Evolutionary conservation across 495 filamentous ascomycete genomes (phyloP), one percentile per base, ranked within the genome.

Genomic region (Neurospora sp.): DNA sequence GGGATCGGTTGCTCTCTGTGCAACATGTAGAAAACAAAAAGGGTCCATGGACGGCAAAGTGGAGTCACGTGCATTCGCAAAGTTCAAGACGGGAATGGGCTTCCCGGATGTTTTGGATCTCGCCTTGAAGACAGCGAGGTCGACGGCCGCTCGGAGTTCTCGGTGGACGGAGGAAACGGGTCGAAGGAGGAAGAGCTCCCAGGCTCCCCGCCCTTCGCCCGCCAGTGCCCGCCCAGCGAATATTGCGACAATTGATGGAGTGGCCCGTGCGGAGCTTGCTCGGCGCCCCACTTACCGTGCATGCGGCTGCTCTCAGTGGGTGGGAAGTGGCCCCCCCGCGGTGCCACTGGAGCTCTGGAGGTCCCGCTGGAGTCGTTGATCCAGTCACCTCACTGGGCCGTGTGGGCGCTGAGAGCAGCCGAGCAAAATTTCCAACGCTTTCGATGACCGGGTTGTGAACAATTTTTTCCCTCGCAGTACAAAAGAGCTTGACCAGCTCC

Each of bases 391-490:
- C 54, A 35, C 54, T 62, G 54, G 11, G 54, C 54, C 27, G 54
- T 62, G 54, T 62, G 54, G 12, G 54, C 23, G 54, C 27, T 62
- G 54, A 62, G 54, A 66, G 54, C 54, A 66, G 54, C 54, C 54
- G 54, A 74, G 78, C 79, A 72, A 80, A 78, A 79, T 78, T 81
- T 80, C 78, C 69, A 78, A 74, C 75, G 73, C 69, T 70, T 82
- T 80, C 79, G 79, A 80, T 78, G 76, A 76, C 75, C 75, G 66
- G 74, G 74, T 74, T 76, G 70, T 71, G 70, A 86, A n/a, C n/a
- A n/a, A 91, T 89, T 82, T 79, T 81, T 76, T 76, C 72, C 74
- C 75, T 62, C 31, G 62, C 73, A 42, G 70, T 74, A 72, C 75
- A 76, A 77, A 76, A 79, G 72, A 73, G 71, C 69, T 73, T 76